These are phyloP conservation scores for Aphanomyces euteiches DNA, from an alignment of 352 stramenopile genomes.

Conservation along the genomic window DNA sequence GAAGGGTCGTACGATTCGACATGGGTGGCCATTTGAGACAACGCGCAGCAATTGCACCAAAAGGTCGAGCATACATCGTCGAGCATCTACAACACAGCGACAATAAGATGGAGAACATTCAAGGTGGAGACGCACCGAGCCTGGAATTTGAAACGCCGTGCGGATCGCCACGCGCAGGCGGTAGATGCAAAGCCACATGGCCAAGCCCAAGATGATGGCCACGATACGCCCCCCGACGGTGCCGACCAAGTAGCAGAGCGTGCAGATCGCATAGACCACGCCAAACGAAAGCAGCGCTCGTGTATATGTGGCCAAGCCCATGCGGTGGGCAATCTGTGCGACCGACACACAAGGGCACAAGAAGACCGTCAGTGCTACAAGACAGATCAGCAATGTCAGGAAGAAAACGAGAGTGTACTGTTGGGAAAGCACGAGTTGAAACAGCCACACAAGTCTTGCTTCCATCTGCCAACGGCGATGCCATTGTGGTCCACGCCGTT, in stretches of 20 bases:
- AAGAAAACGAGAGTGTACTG: background rate
- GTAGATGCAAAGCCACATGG: constrained; percentile 21
- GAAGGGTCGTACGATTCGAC: constrained; percentile 13
- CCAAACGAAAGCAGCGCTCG: constrained; percentile 14
- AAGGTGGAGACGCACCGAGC: constrained; percentile 25
- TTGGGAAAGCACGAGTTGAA: constrained; percentile 48
- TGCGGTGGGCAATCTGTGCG: constrained; percentile 44
- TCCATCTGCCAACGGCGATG: constrained; percentile 41
- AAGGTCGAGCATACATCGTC: constrained; percentile 19
- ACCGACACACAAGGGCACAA: constrained; percentile 46
- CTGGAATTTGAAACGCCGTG: constrained; percentile 36
- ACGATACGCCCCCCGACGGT: background rate
- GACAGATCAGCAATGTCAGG: background rate
- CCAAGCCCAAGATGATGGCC: constrained; percentile 1
- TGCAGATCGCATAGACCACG: background rate
- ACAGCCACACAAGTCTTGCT: constrained; percentile 43
- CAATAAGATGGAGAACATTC: background rate
- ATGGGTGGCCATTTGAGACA: constrained; percentile 23
- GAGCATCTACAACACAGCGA: constrained; percentile 2
- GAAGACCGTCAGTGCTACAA: constrained; percentile 41
- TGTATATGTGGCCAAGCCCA: constrained; percentile 39
- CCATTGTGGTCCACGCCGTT: constrained; percentile 25
- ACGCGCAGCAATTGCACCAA: constrained; percentile 1
- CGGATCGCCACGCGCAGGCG: constrained; percentile 7
- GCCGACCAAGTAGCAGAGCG: background rate